A percentile compares a stretch with the other conserved stretches of the same genome.
Evolutionary conservation across 805 yeast species (phyloP).

Genomic region (Tetrapisispora iriomotensis): DNA sequence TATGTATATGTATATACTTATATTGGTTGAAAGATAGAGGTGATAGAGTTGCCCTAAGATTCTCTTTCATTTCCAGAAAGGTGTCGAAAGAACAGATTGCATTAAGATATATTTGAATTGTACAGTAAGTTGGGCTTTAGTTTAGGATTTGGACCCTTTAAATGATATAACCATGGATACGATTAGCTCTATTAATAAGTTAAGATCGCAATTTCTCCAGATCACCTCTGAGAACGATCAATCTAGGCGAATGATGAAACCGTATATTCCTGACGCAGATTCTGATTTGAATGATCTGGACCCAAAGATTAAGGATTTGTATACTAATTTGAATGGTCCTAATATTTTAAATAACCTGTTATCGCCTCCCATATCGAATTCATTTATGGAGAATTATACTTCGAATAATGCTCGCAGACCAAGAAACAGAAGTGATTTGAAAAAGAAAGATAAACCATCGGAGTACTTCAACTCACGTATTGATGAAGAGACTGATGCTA

Average conservation of each 20-base stretch:
- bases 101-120: too few relatives aligned
- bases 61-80: too few relatives aligned
- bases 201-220: slow-evolving; percentile 24
- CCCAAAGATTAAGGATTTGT: slow-evolving; percentile 11
- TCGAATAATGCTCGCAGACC: background rate
- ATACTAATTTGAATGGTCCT: slow-evolving; percentile 13
- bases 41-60: too few relatives aligned
- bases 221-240: slow-evolving; percentile 24
- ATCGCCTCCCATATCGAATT: slow-evolving; percentile 25
- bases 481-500: background rate
- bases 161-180: slow-evolving; percentile 17
- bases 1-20: too few relatives aligned
- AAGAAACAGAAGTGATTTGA: slow-evolving; percentile 1
- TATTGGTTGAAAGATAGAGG: too few relatives aligned
- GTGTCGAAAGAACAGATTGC: too few relatives aligned
- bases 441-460: background rate
- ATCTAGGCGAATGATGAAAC: slow-evolving; percentile 23
- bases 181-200: slow-evolving; percentile 16
- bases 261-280: slow-evolving; percentile 10
- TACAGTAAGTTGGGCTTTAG: too few relatives aligned
- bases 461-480: background rate
- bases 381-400: slow-evolving; percentile 14
- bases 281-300: slow-evolving; percentile 5
- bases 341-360: slow-evolving; percentile 15
- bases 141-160: too few relatives aligned